Evolutionary conservation across 495 filamentous ascomycete species (phyloP), one percentile per base, ranked within the genome.

Genomic region (Penicillium flavigenum): DNA sequence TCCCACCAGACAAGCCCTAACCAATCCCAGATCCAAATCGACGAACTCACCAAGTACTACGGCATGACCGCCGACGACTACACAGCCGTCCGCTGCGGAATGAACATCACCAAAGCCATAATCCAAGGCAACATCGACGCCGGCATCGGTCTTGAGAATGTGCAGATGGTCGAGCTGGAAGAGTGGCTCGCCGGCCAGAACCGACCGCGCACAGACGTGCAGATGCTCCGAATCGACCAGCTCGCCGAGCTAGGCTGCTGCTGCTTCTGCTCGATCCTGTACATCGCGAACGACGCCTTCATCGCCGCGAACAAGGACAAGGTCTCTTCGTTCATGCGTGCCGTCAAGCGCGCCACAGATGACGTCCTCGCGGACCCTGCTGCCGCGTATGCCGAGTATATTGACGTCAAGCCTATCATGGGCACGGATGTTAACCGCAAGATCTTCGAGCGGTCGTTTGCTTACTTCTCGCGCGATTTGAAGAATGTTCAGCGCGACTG

Each of bases 191-290:
- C 76, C 17, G 39, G 72, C 17, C 84, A 86, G 59, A 76, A 76
- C 62, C 84, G 84, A 3, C 79, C 82, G 48, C 80, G 77, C 63
- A 73, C 70, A 43, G 85, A 84, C 63, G 86, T 89, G 5, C 83
- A 88, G 70, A 89, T 88, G 85, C 79, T 88, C 20, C 84, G 85
- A 65, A 88, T 89, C 66, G 85, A 88, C 72, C 78, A 88, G 73
- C 83, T 89, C 43, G 86, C 85, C 56, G 83, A 87, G 67, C 72
- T 88, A 29, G 86, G 86, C 53, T 88, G 86, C 75, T 88, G 86
- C 81, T 89, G 86, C 76, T 88, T 88, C 80, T 87, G 85, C 74
- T 84, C 83, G 1, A 87, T 88, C 66, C 76, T 89, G 42, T 89
- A 89, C 77, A 89, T 89, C 51, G 82, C 76, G 62, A 85, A 88